Conservation (phyloP, 2,329 filamentous ascomycete genomes). For the Paecilomyces dactylethromorphus region DNA sequence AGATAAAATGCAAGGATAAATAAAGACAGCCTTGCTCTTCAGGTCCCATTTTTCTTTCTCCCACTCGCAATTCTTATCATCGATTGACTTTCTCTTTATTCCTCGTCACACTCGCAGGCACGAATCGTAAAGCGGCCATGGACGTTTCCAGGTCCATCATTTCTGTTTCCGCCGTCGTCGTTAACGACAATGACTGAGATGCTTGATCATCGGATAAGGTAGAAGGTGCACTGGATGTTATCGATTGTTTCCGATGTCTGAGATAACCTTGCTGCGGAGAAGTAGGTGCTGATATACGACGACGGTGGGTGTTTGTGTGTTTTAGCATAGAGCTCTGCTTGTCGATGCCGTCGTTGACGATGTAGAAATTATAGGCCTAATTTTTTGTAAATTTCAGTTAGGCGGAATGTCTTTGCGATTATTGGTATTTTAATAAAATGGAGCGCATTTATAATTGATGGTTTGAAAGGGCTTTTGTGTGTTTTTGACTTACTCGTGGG, state of each 20-base stretch:
- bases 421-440: neutral
- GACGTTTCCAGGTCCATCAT: constrained; percentile 35
- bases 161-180: constrained; percentile 17
- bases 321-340: constrained; percentile 71
- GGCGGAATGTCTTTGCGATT: too few relatives aligned
- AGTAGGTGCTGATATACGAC: constrained; percentile 27
- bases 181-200: neutral
- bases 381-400: neutral
- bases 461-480: neutral
- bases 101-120: constrained; percentile 35
- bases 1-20: too few relatives aligned
- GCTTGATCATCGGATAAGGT: neutral
- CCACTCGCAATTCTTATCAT: neutral
- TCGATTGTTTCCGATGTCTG: constrained; percentile 23
- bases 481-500: constrained; percentile 50
- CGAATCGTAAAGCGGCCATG: constrained; percentile 39
- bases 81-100: constrained; percentile 15
- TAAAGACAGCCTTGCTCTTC: too few relatives aligned
- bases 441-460: neutral
- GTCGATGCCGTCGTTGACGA: constrained; percentile 87
- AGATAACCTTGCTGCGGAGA: constrained; percentile 26
- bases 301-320: constrained; percentile 21
- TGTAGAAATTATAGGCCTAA: constrained; percentile 74
- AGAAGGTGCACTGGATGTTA: constrained; percentile 11
- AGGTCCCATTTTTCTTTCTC: too few relatives aligned